Base-by-base conservation (phyloP, 2,329 filamentous ascomycete species). In the Neofusicoccum sp. region DNA sequence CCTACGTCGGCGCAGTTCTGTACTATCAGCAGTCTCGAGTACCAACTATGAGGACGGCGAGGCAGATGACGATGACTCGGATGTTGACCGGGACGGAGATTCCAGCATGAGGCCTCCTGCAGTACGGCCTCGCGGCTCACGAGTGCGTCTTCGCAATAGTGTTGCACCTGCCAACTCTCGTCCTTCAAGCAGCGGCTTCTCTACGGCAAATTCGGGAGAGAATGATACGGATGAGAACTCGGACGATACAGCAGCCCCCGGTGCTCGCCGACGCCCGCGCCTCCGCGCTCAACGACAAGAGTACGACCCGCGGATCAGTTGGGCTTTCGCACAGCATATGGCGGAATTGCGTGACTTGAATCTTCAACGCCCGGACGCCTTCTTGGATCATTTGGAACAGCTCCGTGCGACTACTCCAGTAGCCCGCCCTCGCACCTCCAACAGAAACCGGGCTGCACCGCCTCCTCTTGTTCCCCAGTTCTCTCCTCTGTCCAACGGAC, bases 21-120 rank as follows among this genome's bases (percentile, higher is more conserved):
- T 75, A 16, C 66, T 78, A 7, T 73, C 76, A 9, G 67, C 69
- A 34, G 58, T 60, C 29, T 70, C 74, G 28, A 70, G 71, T n/a
- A 70, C 68, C 31, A 69, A 73, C 54, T 77, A 78, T 65, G 77
- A 78, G 67, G 76, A 78, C 64, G 75, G 74, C 14, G 77, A 78
- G 67, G 77, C 76, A 34, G 76, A 78, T 60, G 76, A 78, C 63
- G 76, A 78, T 63, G 75, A 77, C 64, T 78, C 76, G 9, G 76
- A 74, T 43, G 52, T 67, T 29, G 71, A 78, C 45, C 73, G 72
- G 64, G 75, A 77, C 62, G 73, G 74, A 41, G 75, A 78, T 49
- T 66, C 74, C 47, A 68, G 67, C 37, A 72, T 77, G 73, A 74
- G 72, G 34, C 73, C 75, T 65, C 70, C 73, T 33, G 64, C 68